A percentile compares a stretch with the other conserved stretches of the same genome.
These are phyloP conservation scores for Alternaria incomplexa DNA, from an alignment of 2,329 filamentous ascomycete genomes.

Conservation along the genomic window DNA sequence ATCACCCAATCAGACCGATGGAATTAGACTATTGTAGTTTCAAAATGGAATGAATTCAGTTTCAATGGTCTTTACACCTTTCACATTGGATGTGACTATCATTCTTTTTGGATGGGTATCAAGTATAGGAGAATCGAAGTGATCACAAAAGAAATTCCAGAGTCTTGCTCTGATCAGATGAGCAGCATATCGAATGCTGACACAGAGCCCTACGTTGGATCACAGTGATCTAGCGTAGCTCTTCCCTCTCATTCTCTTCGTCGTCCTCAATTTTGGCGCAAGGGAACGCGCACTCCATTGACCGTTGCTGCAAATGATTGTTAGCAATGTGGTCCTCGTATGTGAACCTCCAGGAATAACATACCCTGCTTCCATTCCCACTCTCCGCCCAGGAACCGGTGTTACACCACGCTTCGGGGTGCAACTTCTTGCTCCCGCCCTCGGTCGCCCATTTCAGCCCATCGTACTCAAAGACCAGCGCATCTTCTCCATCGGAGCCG, in stretches of 20 bases:
- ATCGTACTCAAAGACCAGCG: conserved; percentile 11
- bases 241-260: conserved; percentile 5
- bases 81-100: not conserved
- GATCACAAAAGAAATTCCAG: not conserved
- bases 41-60: not conserved
- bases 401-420: conserved; percentile 8
- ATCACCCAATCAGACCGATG: not conserved
- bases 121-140: not conserved
- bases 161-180: not conserved
- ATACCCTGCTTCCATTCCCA: conserved; percentile 10
- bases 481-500: conserved; percentile 4
- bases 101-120: not conserved
- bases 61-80: not conserved
- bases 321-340: not conserved
- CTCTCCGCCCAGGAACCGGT: conserved; percentile 10
- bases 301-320: conserved; percentile 7
- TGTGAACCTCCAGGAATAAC: not conserved
- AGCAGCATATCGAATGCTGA: not conserved
- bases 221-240: conserved; percentile 3
- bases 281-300: conserved; percentile 19
- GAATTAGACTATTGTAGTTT: not conserved
- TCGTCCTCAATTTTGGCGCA: conserved; percentile 13
- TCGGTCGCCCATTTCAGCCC: conserved; percentile 8
- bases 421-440: not conserved
- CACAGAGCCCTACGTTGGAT: not conserved